Conservation (phyloP, 345 rosid species). For the Salix viminalis region DNA sequence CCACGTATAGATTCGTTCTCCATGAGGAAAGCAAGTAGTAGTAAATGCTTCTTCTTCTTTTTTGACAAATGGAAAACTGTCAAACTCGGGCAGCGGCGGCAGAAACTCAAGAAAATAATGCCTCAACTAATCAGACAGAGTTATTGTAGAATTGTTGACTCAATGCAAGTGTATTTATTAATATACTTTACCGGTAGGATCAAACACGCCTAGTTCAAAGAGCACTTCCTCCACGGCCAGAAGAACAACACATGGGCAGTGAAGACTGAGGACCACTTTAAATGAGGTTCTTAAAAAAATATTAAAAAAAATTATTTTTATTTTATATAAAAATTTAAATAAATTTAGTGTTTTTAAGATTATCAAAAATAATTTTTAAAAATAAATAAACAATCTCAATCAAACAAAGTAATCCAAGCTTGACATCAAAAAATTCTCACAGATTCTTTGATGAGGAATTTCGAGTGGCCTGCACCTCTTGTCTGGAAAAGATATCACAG, state of each 20-base stretch:
- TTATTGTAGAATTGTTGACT: neutral
- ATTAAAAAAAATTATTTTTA: too few species aligned
- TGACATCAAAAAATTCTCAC: neutral
- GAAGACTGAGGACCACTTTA: neutral
- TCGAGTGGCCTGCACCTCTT: too few species aligned
- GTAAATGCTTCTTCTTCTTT: neutral
- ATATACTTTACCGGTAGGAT: too few species aligned
- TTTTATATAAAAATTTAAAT: too few species aligned
- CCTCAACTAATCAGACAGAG: neutral
- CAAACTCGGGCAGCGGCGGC: neutral
- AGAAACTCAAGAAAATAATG: neutral
- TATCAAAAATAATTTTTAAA: too few species aligned
- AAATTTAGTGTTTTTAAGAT: too few species aligned
- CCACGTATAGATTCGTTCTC: neutral
- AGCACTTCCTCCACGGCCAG: neutral
- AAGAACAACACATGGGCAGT: neutral
- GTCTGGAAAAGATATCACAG: neutral
- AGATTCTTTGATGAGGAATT: neutral
- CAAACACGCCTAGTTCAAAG: too few species aligned
- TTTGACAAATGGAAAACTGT: neutral
- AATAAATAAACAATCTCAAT: too few species aligned
- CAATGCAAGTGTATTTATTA: too few species aligned
- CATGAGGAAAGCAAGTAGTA: neutral
- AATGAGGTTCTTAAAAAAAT: too few species aligned
- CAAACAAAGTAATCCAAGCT: neutral